phyloP scores from a whole-genome alignment of 768 basidiomycete species.

The Tremella mesenterica region DNA sequence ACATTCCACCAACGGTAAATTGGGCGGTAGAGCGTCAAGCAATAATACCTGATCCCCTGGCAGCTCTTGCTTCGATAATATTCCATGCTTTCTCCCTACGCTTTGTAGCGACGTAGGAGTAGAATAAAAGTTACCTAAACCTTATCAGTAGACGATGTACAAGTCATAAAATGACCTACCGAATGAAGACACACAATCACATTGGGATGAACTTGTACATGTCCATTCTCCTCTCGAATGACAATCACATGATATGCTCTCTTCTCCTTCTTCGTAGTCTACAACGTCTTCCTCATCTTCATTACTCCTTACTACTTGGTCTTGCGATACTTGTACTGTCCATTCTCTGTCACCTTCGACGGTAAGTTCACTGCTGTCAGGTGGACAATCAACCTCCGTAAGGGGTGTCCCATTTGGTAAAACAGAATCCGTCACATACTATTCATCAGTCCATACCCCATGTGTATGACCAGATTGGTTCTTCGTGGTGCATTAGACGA shows the following conservation, averaged over 20 bases:
- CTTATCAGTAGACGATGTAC: background rate
- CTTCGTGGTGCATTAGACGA: too few species aligned
- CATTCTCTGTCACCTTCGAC: background rate
- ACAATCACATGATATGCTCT: too few species aligned
- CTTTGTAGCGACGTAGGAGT: background rate
- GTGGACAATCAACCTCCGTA: background rate
- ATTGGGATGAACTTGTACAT: constrained; percentile 17
- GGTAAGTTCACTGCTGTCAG: background rate
- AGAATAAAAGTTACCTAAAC: constrained; percentile 31
- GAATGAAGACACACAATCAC: too few species aligned
- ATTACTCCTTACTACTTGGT: background rate
- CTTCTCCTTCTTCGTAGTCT: constrained; percentile 4
- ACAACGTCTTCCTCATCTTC: constrained; percentile 1
- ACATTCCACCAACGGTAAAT: constrained; percentile 43
- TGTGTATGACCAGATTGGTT: too few species aligned
- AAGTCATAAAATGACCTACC: background rate
- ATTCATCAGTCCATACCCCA: background rate
- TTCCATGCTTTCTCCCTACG: too few species aligned
- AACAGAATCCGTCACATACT: constrained; percentile 27
- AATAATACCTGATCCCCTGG: constrained; percentile 11
- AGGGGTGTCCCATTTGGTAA: constrained; percentile 12
- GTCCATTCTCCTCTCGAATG: background rate
- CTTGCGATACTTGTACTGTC: too few species aligned
- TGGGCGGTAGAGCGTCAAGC: constrained; percentile 36
- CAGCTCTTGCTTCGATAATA: too few species aligned